Evolutionary conservation across 2,329 filamentous ascomycete genomes (phyloP), one percentile per base, ranked within the genome.

Genomic region (Aspergillus sp.): DNA sequence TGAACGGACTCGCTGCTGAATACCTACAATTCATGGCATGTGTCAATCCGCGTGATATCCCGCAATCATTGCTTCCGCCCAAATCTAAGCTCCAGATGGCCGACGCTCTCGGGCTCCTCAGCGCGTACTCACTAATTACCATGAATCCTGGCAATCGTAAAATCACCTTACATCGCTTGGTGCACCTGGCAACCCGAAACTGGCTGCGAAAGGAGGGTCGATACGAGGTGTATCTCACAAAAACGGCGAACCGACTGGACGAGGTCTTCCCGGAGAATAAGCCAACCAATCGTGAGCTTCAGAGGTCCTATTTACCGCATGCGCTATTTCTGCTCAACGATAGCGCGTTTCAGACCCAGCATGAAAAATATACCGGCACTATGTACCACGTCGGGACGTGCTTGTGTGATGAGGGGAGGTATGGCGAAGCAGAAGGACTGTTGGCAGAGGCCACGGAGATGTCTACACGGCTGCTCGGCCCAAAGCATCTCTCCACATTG

Each of bases 21-120:
- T 60, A 71, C 49, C 64, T 78, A 1, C 66, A 65, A 0, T 64
- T 73, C 2, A 76, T 78, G 66, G 65, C 71, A 7, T 73, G 74
- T 28, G 60, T 77, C 1, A 63, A 70, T 34, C 65, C 65, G 2
- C 67, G 65, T 3, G 63, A 68, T 23, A 74, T 77, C 28, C 69
- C 72, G 0, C 28, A 71, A 3, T 65, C 61, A 1, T 57, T 76
- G 3, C 61, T 77, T 7, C 67, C 67, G 1, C 1, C n/a, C 0
- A 0, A 15, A 0, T 65, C 30, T 38, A 64, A 34, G 28, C 51
- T 19, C 7, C 60, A 55, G 57, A 64, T 7, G 31, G 5, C 34
- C 15, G 67, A 69, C 25, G 66, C 69, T 6, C 43, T 72, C 2
- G 70, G 72, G 0, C 8, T 71, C 9, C 60, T 74, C 0, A 63